Conservation (phyloP, 352 stramenopile species). For the Phytophthora ohioensis region DNA sequence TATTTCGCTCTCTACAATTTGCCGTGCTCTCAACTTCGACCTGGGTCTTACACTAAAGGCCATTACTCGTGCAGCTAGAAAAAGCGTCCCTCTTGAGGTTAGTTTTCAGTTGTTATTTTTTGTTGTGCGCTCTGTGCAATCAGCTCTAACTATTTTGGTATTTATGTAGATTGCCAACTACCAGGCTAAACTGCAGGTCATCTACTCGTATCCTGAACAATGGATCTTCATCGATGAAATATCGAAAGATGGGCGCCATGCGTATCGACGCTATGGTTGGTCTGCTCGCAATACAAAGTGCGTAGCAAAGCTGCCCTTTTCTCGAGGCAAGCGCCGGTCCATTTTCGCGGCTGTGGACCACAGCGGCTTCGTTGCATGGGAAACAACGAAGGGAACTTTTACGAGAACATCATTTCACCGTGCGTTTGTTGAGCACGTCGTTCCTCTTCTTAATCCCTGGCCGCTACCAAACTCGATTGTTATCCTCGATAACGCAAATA, state of each 20-base stretch:
- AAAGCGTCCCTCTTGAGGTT: too few relatives aligned
- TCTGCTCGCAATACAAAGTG: conserved; percentile 12
- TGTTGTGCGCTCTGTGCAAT: too few relatives aligned
- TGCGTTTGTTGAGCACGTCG: conserved; percentile 1
- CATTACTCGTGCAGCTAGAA: too few relatives aligned
- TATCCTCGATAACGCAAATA: conserved; percentile 17
- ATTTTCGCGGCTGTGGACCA: conserved; percentile 10
- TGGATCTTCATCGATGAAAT: conserved; percentile 14
- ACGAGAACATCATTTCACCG: conserved; percentile 9
- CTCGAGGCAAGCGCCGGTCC: conserved; percentile 8
- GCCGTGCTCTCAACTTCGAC: too few relatives aligned
- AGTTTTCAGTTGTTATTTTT: too few relatives aligned
- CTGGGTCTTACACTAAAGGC: too few relatives aligned
- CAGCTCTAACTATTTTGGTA: neutral
- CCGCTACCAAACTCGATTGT: conserved; percentile 8
- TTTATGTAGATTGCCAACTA: neutral
- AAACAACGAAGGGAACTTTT: conserved; percentile 6
- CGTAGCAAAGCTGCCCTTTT: conserved; percentile 11
- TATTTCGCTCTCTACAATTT: too few relatives aligned
- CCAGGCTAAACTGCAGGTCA: conserved; percentile 5
- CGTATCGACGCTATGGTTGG: conserved; percentile 9
- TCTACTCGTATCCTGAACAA: conserved; percentile 8
- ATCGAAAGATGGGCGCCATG: conserved; percentile 9
- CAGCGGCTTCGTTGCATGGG: conserved; percentile 5
- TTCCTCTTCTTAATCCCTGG: conserved; percentile 4